These are phyloP conservation scores for Delitschia confertaspora DNA, from an alignment of 495 filamentous ascomycete genomes.

Conservation along the genomic window DNA sequence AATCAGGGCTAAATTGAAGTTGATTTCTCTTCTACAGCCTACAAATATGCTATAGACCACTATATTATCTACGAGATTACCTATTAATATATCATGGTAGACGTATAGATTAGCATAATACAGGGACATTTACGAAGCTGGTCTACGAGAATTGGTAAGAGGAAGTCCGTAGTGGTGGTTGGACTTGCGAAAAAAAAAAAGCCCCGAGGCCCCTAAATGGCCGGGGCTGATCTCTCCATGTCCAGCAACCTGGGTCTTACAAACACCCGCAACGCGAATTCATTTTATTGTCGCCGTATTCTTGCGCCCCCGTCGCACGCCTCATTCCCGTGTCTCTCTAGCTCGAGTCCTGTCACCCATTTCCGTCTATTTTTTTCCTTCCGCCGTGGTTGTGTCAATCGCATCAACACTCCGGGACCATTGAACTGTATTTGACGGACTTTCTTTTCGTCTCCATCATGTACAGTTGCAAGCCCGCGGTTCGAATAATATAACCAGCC, in stretches of 20 bases:
- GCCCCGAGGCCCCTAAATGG: neutral
- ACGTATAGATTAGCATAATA: too few relatives aligned
- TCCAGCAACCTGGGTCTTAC: too few relatives aligned
- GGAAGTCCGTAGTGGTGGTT: neutral
- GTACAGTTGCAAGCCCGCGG: constrained; percentile 21
- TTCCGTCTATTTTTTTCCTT: too few relatives aligned
- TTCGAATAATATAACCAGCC: constrained; percentile 12
- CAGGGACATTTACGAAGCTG: neutral
- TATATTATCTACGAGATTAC: too few relatives aligned
- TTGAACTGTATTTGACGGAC: too few relatives aligned
- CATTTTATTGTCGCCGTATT: too few relatives aligned
- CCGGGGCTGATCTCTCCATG: neutral
- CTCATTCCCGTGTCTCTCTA: constrained; percentile 2
- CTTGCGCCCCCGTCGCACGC: constrained; percentile 15
- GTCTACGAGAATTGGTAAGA: neutral
- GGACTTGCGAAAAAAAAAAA: neutral
- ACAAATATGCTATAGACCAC: too few relatives aligned
- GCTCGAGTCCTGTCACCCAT: constrained; percentile 3
- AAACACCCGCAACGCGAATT: too few relatives aligned
- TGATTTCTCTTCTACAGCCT: too few relatives aligned
- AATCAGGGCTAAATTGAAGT: too few relatives aligned
- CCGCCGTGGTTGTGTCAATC: neutral
- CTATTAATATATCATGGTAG: too few relatives aligned
- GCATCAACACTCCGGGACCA: neutral
- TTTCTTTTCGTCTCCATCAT: too few relatives aligned